These are phyloP conservation scores for Chaetomium cochliodes DNA, from an alignment of 495 filamentous ascomycete species.

Conservation along the genomic window DNA sequence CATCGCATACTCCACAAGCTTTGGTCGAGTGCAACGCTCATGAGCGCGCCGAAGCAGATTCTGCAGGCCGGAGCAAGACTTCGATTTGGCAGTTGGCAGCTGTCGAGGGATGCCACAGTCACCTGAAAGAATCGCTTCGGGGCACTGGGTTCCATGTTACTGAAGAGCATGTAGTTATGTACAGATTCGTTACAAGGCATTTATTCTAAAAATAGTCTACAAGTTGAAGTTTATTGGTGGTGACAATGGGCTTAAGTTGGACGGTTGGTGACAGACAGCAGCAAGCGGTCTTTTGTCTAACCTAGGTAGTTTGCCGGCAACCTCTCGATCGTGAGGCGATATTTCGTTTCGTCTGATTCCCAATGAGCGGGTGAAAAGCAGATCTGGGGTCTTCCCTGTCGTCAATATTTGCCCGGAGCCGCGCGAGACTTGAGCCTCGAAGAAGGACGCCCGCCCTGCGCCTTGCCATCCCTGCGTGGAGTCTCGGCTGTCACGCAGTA, in stretches of 20 bases:
- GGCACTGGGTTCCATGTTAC: too few relatives aligned
- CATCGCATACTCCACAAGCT: too few relatives aligned
- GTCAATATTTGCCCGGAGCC: neutral
- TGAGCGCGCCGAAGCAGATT: too few relatives aligned
- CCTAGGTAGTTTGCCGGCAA: neutral
- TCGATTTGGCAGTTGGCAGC: neutral
- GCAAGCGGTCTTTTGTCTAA: neutral
- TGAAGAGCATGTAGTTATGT: too few relatives aligned
- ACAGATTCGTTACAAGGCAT: neutral
- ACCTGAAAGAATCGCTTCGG: neutral
- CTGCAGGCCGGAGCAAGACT: too few relatives aligned
- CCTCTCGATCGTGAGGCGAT: neutral
- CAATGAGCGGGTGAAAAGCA: too few relatives aligned
- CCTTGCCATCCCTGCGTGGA: too few relatives aligned
- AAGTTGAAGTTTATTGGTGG: conserved; percentile 1
- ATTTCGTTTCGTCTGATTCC: neutral
- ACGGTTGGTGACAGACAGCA: conserved; percentile 9
- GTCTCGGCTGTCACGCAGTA: too few relatives aligned
- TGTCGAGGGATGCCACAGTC: neutral
- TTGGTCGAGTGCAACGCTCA: too few relatives aligned
- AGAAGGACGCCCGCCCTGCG: too few relatives aligned
- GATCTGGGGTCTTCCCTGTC: neutral
- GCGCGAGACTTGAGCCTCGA: neutral
- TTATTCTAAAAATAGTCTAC: conserved; percentile 3
- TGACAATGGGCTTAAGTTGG: neutral